Evolutionary conservation across 1,284 basidiomycete species (phyloP), one percentile per base, ranked within the genome.

Genomic region (Pseudozyma tsukubaensis): DNA sequence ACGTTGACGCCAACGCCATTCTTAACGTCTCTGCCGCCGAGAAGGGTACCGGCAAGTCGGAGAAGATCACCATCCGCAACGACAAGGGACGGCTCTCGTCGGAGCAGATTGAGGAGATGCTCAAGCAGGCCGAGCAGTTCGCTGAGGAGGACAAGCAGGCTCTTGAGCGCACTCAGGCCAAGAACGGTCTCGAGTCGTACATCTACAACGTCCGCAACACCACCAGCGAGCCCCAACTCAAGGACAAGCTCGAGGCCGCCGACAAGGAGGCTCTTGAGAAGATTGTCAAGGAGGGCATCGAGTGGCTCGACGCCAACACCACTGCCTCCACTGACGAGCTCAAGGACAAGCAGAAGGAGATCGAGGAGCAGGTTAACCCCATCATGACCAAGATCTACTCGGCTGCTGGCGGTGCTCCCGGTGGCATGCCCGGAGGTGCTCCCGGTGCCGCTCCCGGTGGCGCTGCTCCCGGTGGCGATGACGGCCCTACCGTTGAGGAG

Each of bases 1-100:
- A 99, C 83, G 94, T 99, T 74, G 96, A 98, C 84, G 95, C 96
- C 85, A 97, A 97, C 88, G 94, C 93, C 89, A 97, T 97, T 86
- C 86, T 98, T 81, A 97, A 97, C 87, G 96, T 98, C 82, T 94
- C 92, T 50, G 95, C 96, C 40, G 88, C 92, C 63, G 96, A 98
- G 88, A 98, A 97, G 90, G 95, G 94, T 35, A 97, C 96, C 76
- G 96, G 97, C 83, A 97, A 97, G 87, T 93, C 92, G 62, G 93
- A 92, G 87, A 84, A 84, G 77, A 97, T 97, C 87, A 97, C 94
- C 80, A 97, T 97, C 88, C 96, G 93, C 85, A 97, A 97, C 87
- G 94, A 97, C 89, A 97, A 97, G 89, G 96, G 96, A 60, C 94
- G 96, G 87, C 88, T 99, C 62, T 94, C 93, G 82, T 96, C 96